Conservation (phyloP, 805 yeast species). For the Wickerhamomyces bisporus region DNA sequence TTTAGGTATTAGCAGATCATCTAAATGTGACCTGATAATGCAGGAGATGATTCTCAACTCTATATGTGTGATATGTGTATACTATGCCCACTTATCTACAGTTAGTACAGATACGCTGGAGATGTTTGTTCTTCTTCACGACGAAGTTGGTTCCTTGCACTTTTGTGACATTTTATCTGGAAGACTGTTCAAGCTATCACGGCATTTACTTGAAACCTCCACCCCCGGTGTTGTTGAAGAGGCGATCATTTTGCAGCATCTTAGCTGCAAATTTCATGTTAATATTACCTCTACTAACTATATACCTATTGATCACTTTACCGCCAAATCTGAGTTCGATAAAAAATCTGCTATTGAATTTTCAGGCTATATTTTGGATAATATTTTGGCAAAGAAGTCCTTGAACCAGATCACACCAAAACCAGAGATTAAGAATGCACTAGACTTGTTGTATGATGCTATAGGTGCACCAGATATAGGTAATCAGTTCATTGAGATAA, state of each 20-base stretch:
- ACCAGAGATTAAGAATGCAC: conserved; percentile 63
- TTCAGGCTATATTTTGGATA: conserved; percentile 46
- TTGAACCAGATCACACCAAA: conserved; percentile 49
- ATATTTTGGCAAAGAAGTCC: conserved; percentile 56
- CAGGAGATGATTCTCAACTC: conserved; percentile 36
- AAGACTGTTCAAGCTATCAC: conserved; percentile 53
- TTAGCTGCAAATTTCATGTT: conserved; percentile 75
- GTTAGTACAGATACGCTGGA: conserved; percentile 31
- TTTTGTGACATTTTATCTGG: conserved; percentile 68
- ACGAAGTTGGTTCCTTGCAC: conserved; percentile 61
- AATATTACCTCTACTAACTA: conserved; percentile 53
- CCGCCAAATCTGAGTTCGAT: conserved; percentile 36
- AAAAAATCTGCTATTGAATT: conserved; percentile 33
- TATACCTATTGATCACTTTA: conserved; percentile 62
- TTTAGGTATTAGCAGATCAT: neutral
- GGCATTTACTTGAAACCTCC: conserved; percentile 43
- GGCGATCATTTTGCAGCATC: conserved; percentile 66
- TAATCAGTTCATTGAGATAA: conserved; percentile 39
- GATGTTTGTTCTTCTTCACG: conserved; percentile 59
- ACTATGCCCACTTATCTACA: conserved; percentile 21
- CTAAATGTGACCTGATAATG: conserved; percentile 1
- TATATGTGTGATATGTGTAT: conserved; percentile 33
- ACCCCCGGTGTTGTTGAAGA: conserved; percentile 43
- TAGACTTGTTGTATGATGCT: conserved; percentile 68
- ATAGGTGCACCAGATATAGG: conserved; percentile 57